These are phyloP conservation scores for Erodium trifolium DNA, from an alignment of 441 rosid genomes.

Conservation along the genomic window DNA sequence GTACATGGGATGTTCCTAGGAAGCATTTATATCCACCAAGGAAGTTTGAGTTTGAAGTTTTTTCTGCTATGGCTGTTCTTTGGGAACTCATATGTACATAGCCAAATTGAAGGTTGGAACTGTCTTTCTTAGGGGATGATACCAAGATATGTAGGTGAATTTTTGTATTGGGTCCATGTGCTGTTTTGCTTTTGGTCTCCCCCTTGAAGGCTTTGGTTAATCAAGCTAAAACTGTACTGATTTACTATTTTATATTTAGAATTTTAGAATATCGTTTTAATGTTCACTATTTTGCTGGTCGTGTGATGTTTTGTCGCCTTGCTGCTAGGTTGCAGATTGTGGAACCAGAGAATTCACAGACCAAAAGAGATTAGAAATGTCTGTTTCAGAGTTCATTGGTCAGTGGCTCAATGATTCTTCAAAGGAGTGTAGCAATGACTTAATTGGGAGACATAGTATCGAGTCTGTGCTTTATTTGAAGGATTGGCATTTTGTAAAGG, in stretches of 20 bases:
- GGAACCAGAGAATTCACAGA: slow-evolving; percentile 63
- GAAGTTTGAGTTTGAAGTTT: not conserved
- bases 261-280: not conserved
- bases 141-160: not conserved
- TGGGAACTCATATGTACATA: not conserved
- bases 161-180: slow-evolving; percentile 1
- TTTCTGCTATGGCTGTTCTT: not conserved
- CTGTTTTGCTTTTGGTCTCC: not conserved
- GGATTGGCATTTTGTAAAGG: slow-evolving; percentile 98
- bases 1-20: not conserved
- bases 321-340: slow-evolving; percentile 74
- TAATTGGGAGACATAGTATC: slow-evolving; percentile 17
- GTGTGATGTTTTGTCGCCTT: not conserved
- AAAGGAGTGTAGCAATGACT: slow-evolving; percentile 16
- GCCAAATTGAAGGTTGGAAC: not conserved
- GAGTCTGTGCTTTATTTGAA: slow-evolving; percentile 60
- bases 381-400: slow-evolving; percentile 55
- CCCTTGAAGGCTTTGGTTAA: not conserved
- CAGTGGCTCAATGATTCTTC: slow-evolving; percentile 36
- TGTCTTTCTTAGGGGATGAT: not conserved
- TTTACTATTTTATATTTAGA: not conserved
- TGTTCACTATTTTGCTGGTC: not conserved
- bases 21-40: not conserved
- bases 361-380: slow-evolving; percentile 82
- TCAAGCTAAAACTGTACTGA: not conserved